Evolutionary conservation across 2,329 filamentous ascomycete species (phyloP), one percentile per base, ranked within the genome.

Genomic region (Phialophora verrucosa): DNA sequence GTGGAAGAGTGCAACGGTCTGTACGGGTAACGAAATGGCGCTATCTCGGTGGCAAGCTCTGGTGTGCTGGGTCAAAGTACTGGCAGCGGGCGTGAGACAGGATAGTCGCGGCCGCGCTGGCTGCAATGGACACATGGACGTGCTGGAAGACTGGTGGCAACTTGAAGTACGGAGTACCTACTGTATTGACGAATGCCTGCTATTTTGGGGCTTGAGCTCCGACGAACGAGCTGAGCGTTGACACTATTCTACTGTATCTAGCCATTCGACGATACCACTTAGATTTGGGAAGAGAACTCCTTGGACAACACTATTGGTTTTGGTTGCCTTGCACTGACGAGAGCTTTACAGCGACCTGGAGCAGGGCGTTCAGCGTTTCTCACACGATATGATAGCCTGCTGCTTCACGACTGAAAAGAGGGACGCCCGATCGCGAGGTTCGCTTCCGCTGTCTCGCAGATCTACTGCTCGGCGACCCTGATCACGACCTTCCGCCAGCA

Each of bases 401-500:
- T 44, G 38, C 14, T 8, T n/a, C 10, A 3, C 17, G 6, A 44
- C 17, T 44, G 38, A 44, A 20, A n/a, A n/a, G 17, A 6, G 14
- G 38, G 17, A 17, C 27, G 14, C 2, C 7, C 17, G 17, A n/a
- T 4, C 38, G 38, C 14, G 38, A n/a, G 17, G 5, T 42, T n/a
- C 14, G 17, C 17, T 7, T 17, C 4, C 12, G 3, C 35, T 42
- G 35, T 42, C 17, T 42, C 38, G 2, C 38, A 42, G 8, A 42
- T 42, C 17, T 42, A 42, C 38, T n/a, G 38, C 17, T 0, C 14
- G 38, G 54, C 58, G 27, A 65, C 35, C 20, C 59, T 60, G 23
- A 68, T 10, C 53, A 65, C 66, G 3, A 63, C 59, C 57, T 69
- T 69, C 12, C 58, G 31, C 4, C 60, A 35, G 76, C 75, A n/a